phyloP scores from a whole-genome alignment of 176 grass and related monocot species.

The Canna indica region DNA sequence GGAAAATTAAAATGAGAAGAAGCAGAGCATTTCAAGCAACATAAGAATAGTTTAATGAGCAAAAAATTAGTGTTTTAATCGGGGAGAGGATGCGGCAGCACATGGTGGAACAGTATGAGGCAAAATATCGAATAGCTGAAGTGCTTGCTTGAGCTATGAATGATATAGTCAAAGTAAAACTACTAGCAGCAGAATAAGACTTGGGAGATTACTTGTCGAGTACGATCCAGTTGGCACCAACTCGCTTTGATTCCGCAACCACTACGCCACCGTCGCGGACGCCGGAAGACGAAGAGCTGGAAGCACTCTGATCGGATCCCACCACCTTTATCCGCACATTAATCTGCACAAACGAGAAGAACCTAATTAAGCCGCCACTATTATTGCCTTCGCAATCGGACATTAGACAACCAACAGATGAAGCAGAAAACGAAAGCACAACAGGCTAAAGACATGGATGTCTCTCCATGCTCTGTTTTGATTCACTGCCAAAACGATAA shows the following conservation, averaged over 20 bases:
- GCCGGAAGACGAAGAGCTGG: not conserved
- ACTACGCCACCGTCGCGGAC: not conserved
- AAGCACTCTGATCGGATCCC: slow-evolving; percentile 13
- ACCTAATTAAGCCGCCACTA: not conserved
- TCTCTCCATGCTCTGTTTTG: not conserved
- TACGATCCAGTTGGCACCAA: slow-evolving; percentile 29
- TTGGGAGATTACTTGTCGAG: slow-evolving; percentile 22
- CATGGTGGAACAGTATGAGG: slow-evolving; percentile 5
- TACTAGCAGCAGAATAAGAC: not conserved
- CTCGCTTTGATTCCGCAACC: slow-evolving; percentile 20
- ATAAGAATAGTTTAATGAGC: not conserved
- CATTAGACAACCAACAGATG: not conserved
- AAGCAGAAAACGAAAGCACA: not conserved
- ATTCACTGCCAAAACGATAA: not conserved
- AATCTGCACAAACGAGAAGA: not conserved
- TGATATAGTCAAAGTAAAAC: too few species aligned
- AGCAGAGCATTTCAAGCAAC: not conserved
- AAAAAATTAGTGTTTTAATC: too few species aligned
- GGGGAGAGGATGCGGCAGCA: not conserved
- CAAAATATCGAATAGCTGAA: not conserved
- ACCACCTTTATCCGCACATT: slow-evolving; percentile 23
- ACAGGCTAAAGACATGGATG: not conserved
- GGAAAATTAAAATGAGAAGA: not conserved
- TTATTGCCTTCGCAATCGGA: not conserved
- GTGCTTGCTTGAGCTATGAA: too few species aligned